These are phyloP conservation scores for Phytophthora parvispora DNA, from an alignment of 352 stramenopile species.

Conservation along the genomic window DNA sequence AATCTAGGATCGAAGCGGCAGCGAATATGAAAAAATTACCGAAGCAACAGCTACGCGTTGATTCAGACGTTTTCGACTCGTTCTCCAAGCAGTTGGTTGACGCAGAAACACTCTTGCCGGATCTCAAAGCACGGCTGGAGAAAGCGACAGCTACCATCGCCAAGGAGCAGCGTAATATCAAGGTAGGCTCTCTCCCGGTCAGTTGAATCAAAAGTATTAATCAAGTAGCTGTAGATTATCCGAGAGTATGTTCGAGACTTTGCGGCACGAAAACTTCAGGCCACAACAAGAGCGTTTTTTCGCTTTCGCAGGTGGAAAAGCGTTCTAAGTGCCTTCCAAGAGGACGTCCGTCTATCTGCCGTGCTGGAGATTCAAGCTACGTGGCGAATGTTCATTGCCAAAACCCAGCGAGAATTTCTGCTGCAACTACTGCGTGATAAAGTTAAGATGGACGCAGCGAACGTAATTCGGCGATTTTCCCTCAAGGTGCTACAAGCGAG, in stretches of 20 bases:
- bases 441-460: slow-evolving; percentile 32
- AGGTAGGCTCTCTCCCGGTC: slow-evolving; percentile 30
- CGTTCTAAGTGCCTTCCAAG: slow-evolving; percentile 44
- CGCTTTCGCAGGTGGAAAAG: slow-evolving; percentile 52
- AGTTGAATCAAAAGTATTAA: background rate
- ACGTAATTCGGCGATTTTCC: slow-evolving; percentile 43
- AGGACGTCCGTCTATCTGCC: slow-evolving; percentile 49
- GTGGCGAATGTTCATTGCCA: slow-evolving; percentile 47
- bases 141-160: slow-evolving; percentile 50
- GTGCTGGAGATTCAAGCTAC: slow-evolving; percentile 57
- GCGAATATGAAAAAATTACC: slow-evolving; percentile 12
- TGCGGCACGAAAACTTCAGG: slow-evolving; percentile 55
- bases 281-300: slow-evolving; percentile 42
- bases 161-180: slow-evolving; percentile 54
- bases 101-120: slow-evolving; percentile 53
- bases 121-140: slow-evolving; percentile 49
- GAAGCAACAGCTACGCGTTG: slow-evolving; percentile 47
- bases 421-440: slow-evolving; percentile 19
- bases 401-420: slow-evolving; percentile 35
- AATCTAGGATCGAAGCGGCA: slow-evolving; percentile 3
- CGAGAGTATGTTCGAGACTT: slow-evolving; percentile 52
- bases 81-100: slow-evolving; percentile 76
- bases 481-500: slow-evolving; percentile 13
- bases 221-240: slow-evolving; percentile 40
- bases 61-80: slow-evolving; percentile 76